phyloP scores from a whole-genome alignment of 306 rosid genomes.

The Mucuna pruriens region DNA sequence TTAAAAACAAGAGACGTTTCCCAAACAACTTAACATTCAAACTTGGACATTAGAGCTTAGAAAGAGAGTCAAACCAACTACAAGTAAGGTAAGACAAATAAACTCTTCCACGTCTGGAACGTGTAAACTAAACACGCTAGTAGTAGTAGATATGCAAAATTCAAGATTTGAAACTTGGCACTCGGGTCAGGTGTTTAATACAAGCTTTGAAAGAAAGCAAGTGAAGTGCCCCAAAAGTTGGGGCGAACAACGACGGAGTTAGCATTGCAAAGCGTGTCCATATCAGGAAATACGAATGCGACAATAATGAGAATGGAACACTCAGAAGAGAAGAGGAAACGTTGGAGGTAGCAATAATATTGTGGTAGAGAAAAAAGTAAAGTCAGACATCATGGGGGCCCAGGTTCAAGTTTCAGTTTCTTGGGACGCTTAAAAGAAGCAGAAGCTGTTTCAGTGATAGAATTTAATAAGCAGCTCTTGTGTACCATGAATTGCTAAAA shows the following conservation, averaged over 20 bases:
- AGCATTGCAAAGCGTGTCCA: not conserved
- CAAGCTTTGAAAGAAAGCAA: not conserved
- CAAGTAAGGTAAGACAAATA: not conserved
- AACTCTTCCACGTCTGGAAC: not conserved
- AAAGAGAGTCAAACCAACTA: not conserved
- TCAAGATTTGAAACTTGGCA: not conserved
- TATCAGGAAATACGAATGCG: not conserved
- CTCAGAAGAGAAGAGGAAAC: not conserved
- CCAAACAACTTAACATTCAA: not conserved
- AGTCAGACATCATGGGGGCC: conserved; percentile 21
- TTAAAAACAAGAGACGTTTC: not conserved
- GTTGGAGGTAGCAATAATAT: not conserved
- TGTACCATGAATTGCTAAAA: not conserved
- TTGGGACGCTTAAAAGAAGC: not conserved
- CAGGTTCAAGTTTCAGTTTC: not conserved
- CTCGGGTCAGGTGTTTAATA: not conserved
- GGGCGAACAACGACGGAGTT: not conserved
- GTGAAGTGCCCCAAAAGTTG: not conserved
- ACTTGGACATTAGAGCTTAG: not conserved
- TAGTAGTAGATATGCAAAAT: no score
- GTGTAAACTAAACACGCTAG: no score
- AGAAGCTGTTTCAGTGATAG: not conserved
- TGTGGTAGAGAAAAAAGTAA: not conserved
- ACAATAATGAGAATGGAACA: not conserved
- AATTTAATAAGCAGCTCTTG: not conserved